Evolutionary conservation across 345 rosid species (phyloP), one percentile per base, ranked within the genome.

Genomic region (Streptanthus diversifolius): DNA sequence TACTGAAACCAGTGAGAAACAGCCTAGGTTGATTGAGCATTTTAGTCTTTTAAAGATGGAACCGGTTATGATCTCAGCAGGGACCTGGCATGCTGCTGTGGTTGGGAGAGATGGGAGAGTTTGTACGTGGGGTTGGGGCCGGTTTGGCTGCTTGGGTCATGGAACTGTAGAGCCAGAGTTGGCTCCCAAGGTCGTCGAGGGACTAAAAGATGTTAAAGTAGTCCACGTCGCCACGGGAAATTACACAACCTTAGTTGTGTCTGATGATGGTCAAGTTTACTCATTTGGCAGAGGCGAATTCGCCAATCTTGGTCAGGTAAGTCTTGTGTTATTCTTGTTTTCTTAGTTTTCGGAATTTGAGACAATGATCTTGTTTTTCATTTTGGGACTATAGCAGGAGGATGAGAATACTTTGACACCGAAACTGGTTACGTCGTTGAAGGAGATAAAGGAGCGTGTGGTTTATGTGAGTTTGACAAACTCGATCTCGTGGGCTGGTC

Each of bases 121-220:
- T 54, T 95, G 93, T 83, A 95, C 98, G 1, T 95, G 96, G 99
- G 99, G 98, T 63, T 95, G 98, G 98, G 98, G 98, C 0, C 95
- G 91, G 43, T 83, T 85, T 72, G 99, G 99, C 13, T 95, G 99
- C 79, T 80, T 95, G 59, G 99, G 99, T 45, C 98, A 91, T 25
- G 99, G 99, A 43, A 88, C 85, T 18, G 99, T 90, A 61, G 99
- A 95, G 29, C 79, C 83, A 30, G 93, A 91, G 75, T 62, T 85
- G 22, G 81, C 70, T 77, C 99, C 98, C 30, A 90, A 87, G 80
- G 96, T 91, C 8, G 88, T 95, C 29, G 93, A 90, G 62, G 85
- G 92, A 7, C 72, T 95, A 76, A 83, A 69, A 44, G 39, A 82
- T 21, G 83, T 95, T 74, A 95, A 91, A 82, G 97, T 92, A 7